Base-by-base conservation (phyloP, 805 yeast genomes). In the Metschnikowia drakensbergensis region DNA sequence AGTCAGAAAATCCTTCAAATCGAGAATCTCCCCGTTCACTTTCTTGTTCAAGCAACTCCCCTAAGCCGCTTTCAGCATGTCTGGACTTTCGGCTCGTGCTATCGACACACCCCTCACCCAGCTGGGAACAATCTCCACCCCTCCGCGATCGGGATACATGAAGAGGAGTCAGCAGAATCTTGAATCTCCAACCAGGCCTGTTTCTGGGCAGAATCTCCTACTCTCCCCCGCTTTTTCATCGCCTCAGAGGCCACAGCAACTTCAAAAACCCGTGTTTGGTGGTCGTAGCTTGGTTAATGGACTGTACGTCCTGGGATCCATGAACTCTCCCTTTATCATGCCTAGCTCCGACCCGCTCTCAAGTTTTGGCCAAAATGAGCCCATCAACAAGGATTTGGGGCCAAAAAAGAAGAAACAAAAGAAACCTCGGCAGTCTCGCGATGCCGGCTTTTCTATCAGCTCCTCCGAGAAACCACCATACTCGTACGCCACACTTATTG, bases 401-500 rank as follows among this genome's bases (percentile, higher is more conserved):
- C 36, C 46, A 4, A 49, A 47, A 34, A 58, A 58, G 54, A 65
- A 63, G 49, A 47, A 58, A 42, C 67, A 67, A 51, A 66, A 66
- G 54, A 46, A 58, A 29, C 55, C 58, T 42, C 64, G 61, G 45
- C 67, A 61, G 10, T 38, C 59, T 28, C 65, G 68, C 40, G 71
- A 68, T 38, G 49, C 62, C n/a, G 60, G 66, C 8, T 72, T 72
- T 52, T 67, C 67, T 28, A 82, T 83, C 56, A 63, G 58, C 46
- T 81, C 83, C 7, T 79, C 82, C 26, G 75, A 69, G 45, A 92
- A 94, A 65, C 99, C 99, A 1, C 96, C 96, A 0, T 91, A 83
- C 65, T 88, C 97, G 5, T 92, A 92, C 63, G 99, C 99, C 3
- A 84, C 90, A 45, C 75, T 92, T 51, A 92, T 92, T 54, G 97